A percentile compares a stretch with the other conserved stretches of the same genome.
Conservation (phyloP, 495 filamentous ascomycete genomes). For the Xanthoparmelia taractica region DNA sequence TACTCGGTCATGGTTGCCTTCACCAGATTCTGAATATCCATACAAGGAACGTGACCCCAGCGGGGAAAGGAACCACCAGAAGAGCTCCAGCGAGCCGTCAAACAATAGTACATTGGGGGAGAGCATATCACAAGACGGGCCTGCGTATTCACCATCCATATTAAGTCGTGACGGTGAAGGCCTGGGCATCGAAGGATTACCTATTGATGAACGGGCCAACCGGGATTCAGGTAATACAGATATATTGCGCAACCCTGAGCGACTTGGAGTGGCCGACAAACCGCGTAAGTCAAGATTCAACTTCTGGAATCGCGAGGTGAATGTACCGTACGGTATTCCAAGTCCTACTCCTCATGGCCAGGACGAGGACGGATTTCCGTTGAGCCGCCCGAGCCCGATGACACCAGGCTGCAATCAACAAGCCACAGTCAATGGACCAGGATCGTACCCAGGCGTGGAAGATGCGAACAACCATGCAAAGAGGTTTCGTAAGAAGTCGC, state of each 20-base stretch:
- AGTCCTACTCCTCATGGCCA: constrained; percentile 37
- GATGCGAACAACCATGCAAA: constrained; percentile 15
- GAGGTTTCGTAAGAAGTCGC: constrained; percentile 17
- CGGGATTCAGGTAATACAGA: constrained; percentile 3
- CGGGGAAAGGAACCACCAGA: background rate
- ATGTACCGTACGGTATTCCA: constrained; percentile 29
- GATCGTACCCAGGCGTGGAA: constrained; percentile 14
- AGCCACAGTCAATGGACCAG: constrained; percentile 22
- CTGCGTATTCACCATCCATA: background rate
- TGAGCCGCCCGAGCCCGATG: constrained; percentile 24
- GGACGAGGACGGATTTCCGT: constrained; percentile 40
- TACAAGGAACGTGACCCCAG: constrained; percentile 5
- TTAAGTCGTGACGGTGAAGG: constrained; percentile 1
- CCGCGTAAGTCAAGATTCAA: constrained; percentile 32
- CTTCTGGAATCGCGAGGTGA: constrained; percentile 37
- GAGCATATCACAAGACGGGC: constrained; percentile 6
- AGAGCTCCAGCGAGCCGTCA: background rate
- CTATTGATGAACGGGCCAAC: constrained; percentile 5
- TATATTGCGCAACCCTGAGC: constrained; percentile 9
- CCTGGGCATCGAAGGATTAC: constrained; percentile 12
- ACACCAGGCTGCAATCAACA: constrained; percentile 20
- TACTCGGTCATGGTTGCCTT: background rate
- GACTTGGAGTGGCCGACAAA: constrained; percentile 7
- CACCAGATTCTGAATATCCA: background rate
- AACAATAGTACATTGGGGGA: constrained; percentile 7